Conservation (phyloP, 305 asterid species). For the Solanum hybrid region DNA sequence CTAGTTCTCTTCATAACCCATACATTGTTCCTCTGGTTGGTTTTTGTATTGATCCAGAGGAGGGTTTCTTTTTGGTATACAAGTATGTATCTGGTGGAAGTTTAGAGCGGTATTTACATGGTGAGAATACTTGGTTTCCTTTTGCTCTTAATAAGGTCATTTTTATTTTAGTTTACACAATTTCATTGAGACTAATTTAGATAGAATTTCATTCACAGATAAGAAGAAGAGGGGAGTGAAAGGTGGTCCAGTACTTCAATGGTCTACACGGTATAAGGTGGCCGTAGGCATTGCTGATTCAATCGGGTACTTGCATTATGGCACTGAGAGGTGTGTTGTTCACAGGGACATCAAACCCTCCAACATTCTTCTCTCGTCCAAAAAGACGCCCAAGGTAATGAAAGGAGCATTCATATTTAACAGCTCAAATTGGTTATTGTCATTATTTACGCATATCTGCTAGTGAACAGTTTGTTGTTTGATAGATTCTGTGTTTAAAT, state of each 20-base stretch:
- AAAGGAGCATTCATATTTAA: neutral
- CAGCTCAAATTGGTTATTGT: neutral
- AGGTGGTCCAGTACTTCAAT: conserved; percentile 47
- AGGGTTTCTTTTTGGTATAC: conserved; percentile 80
- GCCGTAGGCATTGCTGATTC: conserved; percentile 75
- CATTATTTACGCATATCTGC: conserved; percentile 9
- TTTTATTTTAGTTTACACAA: neutral
- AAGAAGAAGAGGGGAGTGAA: conserved; percentile 58
- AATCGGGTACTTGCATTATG: conserved; percentile 59
- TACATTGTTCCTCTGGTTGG: conserved; percentile 76
- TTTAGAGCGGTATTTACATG: conserved; percentile 69
- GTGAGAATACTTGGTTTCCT: conserved; percentile 17
- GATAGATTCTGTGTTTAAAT: neutral
- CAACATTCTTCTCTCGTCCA: conserved; percentile 80
- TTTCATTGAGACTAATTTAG: neutral
- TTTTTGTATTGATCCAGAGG: conserved; percentile 79
- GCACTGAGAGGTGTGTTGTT: conserved; percentile 66
- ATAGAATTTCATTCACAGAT: conserved; percentile 14
- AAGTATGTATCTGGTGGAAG: conserved; percentile 83
- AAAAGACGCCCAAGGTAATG: conserved; percentile 56
- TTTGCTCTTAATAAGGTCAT: neutral
- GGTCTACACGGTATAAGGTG: conserved; percentile 60
- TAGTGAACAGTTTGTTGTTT: neutral
- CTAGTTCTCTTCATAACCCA: conserved; percentile 63
- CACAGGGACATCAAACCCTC: conserved; percentile 94